Base-by-base conservation (phyloP, 305 asterid genomes). In the Coffea humblotiana region DNA sequence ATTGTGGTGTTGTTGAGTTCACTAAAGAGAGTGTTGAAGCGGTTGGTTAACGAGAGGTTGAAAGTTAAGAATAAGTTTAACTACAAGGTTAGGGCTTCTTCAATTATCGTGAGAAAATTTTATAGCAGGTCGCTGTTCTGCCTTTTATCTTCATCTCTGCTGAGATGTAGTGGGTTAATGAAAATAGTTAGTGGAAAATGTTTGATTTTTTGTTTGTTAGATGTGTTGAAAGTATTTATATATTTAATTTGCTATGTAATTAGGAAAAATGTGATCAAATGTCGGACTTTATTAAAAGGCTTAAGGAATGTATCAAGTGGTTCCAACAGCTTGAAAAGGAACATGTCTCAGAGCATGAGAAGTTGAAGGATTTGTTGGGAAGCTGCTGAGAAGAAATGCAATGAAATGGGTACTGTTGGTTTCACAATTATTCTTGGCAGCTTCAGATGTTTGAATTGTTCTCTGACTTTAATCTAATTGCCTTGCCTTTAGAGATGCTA, bases 251-350 rank as follows among this genome's bases (percentile, higher is more conserved):
- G 58, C 75, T 32, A 48, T 72, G 71, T 76, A 82, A 83, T 45
- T 85, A 96, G 98, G 99, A 93, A 87, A 93, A 89, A 83, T 87
- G 89, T 80, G 98, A 92, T 13, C 90, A 84, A 82, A 89, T 90
- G 98, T 65, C 76, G 7, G 95, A 91, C 32, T 86, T 78, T 74
- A 91, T 93, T 66, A 90, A 85, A 87, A 90, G 93, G 86, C 97
- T 94, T 12, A 96, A 90, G 88, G 93, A 86, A 19, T 91, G 98
- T 76, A 84, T 94, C 68, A 92, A 80, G 87, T 93, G 98, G 98
- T 92, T 93, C 85, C 97, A 91, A 75, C 96, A 89, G 82, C 91
- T 89, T 18, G 98, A 96, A 84, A 97, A 84, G 69, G 88, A 87
- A 78, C 86, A 88, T 77, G 86, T 77, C 2, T 37, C 84, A 43